Evolutionary conservation across 75 land plant species (phyloP).

Genomic region (Pinus tabuliformis): DNA sequence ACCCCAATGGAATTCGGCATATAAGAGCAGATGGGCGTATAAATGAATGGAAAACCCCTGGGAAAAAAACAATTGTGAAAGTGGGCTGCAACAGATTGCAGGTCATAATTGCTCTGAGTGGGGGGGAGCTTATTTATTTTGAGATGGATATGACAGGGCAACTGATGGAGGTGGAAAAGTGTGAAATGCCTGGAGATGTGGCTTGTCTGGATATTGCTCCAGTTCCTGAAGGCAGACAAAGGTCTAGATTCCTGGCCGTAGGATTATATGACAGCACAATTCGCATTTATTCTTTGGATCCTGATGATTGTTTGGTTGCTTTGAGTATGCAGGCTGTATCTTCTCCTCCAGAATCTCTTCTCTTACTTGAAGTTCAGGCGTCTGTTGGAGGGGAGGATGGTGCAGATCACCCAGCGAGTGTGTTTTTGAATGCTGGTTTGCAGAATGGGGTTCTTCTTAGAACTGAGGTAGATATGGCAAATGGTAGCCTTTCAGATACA

Average conservation of each 20-base stretch:
- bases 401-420: slow-evolving; percentile 97
- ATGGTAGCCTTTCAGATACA: slow-evolving; percentile 95
- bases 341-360: slow-evolving; percentile 94
- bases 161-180: slow-evolving; percentile 94
- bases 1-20: slow-evolving; percentile 97
- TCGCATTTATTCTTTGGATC: slow-evolving; percentile 91
- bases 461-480: slow-evolving; percentile 98
- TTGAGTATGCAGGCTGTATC: slow-evolving; percentile 92
- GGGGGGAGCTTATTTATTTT: slow-evolving; percentile 96
- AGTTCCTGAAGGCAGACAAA: slow-evolving; percentile 97
- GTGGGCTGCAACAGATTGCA: slow-evolving; percentile 97
- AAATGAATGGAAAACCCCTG: slow-evolving; percentile 99
- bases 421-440: slow-evolving; percentile 95
- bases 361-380: slow-evolving; percentile 95
- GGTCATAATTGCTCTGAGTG: slow-evolving; percentile 95
- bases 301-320: slow-evolving; percentile 97
- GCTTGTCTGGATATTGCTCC: slow-evolving; percentile 99
- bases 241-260: slow-evolving; percentile 95
- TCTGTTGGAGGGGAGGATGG: slow-evolving; percentile 96
- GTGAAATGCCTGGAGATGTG: slow-evolving; percentile 96
- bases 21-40: slow-evolving; percentile 96
- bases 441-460: slow-evolving; percentile 93
- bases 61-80: slow-evolving; percentile 92
- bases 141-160: slow-evolving; percentile 98
- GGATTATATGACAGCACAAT: slow-evolving; percentile 96